Evolutionary conservation across 1,284 basidiomycete species (phyloP).

Genomic region (Trametes polyzona): DNA sequence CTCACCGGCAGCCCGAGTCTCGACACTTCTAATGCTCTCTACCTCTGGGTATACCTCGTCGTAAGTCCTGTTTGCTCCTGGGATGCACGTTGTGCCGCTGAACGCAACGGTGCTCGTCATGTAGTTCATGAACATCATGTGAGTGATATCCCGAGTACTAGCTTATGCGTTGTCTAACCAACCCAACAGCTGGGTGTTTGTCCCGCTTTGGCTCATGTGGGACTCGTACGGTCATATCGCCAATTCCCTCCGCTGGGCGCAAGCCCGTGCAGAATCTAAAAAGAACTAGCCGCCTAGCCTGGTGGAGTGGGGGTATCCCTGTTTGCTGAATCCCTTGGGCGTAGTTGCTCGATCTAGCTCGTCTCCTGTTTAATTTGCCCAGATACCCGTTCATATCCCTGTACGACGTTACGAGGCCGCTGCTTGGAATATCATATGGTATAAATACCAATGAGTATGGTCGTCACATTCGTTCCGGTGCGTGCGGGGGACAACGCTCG

Average conservation of each 20-base stretch:
- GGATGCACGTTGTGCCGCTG: neutral
- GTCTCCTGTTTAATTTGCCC: too few relatives aligned
- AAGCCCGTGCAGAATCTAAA: constrained; percentile 44
- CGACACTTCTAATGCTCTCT: constrained; percentile 65
- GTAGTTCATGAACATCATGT: constrained; percentile 82
- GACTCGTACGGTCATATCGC: constrained; percentile 77
- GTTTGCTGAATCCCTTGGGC: too few relatives aligned
- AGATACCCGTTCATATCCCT: too few relatives aligned
- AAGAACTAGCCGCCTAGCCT: constrained; percentile 33
- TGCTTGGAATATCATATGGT: too few relatives aligned
- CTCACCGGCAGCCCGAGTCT: constrained; percentile 73
- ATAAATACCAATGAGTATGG: too few relatives aligned
- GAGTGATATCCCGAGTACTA: too few relatives aligned
- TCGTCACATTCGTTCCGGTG: too few relatives aligned
- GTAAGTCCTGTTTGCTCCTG: constrained; percentile 33
- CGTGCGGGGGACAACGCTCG: too few relatives aligned
- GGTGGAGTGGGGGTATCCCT: too few relatives aligned
- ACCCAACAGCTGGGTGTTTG: constrained; percentile 69
- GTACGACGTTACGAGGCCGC: too few relatives aligned
- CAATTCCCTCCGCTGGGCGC: constrained; percentile 52
- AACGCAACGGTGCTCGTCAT: neutral
- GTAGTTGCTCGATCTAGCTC: too few relatives aligned
- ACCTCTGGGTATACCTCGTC: constrained; percentile 51
- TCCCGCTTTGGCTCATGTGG: constrained; percentile 75
- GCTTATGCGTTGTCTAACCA: constrained; percentile 27